Evolutionary conservation across 2,329 filamentous ascomycete genomes (phyloP).

Genomic region (Cadophora sp.): DNA sequence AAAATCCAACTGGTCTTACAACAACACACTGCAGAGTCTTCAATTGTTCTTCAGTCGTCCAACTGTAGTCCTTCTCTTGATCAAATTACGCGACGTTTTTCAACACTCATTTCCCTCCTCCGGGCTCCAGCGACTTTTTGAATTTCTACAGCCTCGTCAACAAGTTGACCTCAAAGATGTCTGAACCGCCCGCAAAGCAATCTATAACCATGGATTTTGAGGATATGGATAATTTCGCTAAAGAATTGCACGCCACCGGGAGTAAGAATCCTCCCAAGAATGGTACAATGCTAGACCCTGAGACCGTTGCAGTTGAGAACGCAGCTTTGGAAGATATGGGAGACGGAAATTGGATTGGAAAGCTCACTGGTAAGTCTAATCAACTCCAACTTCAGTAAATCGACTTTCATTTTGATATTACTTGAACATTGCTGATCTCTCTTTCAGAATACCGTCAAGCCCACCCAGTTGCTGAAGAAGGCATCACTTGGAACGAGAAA

Average conservation of each 20-base stretch:
- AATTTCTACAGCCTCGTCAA: neutral
- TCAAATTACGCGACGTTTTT: too few relatives aligned
- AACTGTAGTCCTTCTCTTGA: neutral
- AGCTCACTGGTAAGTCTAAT: slow-evolving; percentile 35
- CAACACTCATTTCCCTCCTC: neutral
- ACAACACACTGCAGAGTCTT: neutral
- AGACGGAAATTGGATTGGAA: slow-evolving; percentile 43
- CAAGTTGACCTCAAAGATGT: neutral
- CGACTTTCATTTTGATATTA: neutral
- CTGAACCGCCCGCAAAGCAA: neutral
- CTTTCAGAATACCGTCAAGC: slow-evolving; percentile 40
- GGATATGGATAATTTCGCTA: slow-evolving; percentile 8
- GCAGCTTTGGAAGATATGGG: slow-evolving; percentile 37
- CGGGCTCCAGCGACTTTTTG: neutral
- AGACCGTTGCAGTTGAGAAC: slow-evolving; percentile 27
- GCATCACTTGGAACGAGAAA: slow-evolving; percentile 6
- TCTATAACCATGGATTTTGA: slow-evolving; percentile 5
- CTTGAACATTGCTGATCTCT: slow-evolving; percentile 11
- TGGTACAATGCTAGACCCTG: slow-evolving; percentile 23
- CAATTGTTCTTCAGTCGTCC: neutral
- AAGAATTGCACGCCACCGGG: neutral
- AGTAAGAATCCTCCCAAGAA: slow-evolving; percentile 26
- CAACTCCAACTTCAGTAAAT: neutral
- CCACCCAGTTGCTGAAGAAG: slow-evolving; percentile 14
- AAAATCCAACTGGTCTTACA: neutral